Conservation (phyloP, 2,329 filamentous ascomycete species). For the Teratosphaeriaceae sp. region DNA sequence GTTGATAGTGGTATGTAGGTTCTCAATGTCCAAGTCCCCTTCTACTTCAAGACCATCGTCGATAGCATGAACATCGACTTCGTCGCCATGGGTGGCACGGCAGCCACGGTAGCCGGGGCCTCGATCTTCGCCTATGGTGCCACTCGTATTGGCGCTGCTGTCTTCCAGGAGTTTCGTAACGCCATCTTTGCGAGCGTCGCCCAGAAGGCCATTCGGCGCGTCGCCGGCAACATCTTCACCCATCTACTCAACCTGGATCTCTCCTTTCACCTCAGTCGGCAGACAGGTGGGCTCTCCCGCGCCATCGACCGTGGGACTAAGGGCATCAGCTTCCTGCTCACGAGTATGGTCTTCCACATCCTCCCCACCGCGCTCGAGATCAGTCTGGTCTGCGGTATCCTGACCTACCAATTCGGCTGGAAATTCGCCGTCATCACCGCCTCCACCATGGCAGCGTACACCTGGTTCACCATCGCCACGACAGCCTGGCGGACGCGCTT, state of each 20-base stretch:
- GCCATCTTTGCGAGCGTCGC: conserved; percentile 95
- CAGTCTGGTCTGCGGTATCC: conserved; percentile 86
- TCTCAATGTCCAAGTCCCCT: conserved; percentile 94
- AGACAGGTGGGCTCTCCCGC: conserved; percentile 88
- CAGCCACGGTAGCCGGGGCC: conserved; percentile 78
- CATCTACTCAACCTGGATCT: conserved; percentile 84
- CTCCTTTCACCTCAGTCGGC: conserved; percentile 87
- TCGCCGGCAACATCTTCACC: conserved; percentile 87
- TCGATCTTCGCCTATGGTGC: conserved; percentile 87
- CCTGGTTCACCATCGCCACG: conserved; percentile 94
- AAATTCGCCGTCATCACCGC: conserved; percentile 89
- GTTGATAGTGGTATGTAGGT: conserved; percentile 43
- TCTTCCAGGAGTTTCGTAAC: conserved; percentile 92
- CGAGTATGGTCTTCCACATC: conserved; percentile 98
- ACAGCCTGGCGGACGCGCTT: conserved; percentile 88
- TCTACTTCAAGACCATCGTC: conserved; percentile 98
- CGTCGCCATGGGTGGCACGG: conserved; percentile 76
- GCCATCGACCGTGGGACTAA: conserved; percentile 97
- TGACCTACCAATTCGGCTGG: conserved; percentile 91
- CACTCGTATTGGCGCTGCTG: conserved; percentile 77
- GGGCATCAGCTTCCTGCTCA: conserved; percentile 93
- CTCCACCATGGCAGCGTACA: conserved; percentile 86
- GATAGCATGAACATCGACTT: conserved; percentile 98
- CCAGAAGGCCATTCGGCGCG: conserved; percentile 88
- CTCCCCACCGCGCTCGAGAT: conserved; percentile 92